Base-by-base conservation (phyloP, 805 yeast species). In the Martiniozyma abietophila region DNA sequence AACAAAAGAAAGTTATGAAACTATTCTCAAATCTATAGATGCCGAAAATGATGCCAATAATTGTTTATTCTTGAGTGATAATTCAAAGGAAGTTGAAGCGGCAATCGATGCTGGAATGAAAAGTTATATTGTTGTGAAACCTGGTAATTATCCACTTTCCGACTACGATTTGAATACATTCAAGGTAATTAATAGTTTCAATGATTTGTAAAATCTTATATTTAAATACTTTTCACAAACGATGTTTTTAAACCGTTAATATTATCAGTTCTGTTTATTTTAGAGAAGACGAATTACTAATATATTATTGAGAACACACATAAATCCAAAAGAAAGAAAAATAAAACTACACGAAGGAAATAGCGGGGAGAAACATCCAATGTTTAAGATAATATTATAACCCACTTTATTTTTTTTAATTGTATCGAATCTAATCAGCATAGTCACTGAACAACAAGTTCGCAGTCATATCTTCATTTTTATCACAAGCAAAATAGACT, bases 401-500 rank as follows among this genome's bases (percentile, higher is more conserved):
- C 18, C 15, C 20, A 7, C 17, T 8, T 9, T 26, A 26, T 26
- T 16, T 16, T 26, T n/a, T n/a, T n/a, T n/a, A n/a, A n/a, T n/a
- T n/a, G n/a, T n/a, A n/a, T n/a, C n/a, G n/a, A n/a, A 12, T 18
- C 22, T 40, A 49, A 25, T 54, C 60, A 33, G 61, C 59, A 39
- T 70, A 72, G 41, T 71, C 79, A 51, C 69, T 71, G 51, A 92
- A 82, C 48, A 92, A 67, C 52, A 85, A 74, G 62, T 92, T 92
- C 16, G 97, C 98, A 27, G 98, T 86, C 50, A 84, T 72, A 64
- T 89, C 96, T 64, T 92, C 98, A 60, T 92, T 85, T 63, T 86
- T 89, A 52, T 92, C 98, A 60, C 98, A 92, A 27, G 97, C 97
- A 69, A 92, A 78, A 63, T 84, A 92, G 20, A 94, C 95, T 64